phyloP scores from a whole-genome alignment of 78 protist genomes.

The Dictyostelium capitatum region DNA sequence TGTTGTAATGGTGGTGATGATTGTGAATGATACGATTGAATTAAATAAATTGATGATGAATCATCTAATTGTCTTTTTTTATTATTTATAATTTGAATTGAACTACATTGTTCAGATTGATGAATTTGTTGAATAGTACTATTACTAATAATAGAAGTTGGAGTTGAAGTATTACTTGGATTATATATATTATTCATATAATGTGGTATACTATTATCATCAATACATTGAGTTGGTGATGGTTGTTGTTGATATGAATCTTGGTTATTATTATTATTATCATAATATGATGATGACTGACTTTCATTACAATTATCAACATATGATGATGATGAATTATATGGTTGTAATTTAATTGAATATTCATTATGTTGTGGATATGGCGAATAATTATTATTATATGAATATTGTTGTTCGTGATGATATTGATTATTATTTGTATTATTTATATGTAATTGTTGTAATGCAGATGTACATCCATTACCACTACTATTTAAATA shows the following conservation, averaged over 20 bases:
- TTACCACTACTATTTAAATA: neutral
- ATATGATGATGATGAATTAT: neutral
- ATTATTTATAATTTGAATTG: neutral
- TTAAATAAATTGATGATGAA: neutral
- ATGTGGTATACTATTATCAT: no score
- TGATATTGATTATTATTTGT: neutral
- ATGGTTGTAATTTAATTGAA: neutral
- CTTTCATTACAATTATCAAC: no score
- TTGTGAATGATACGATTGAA: neutral
- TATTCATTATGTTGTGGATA: neutral
- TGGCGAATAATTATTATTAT: neutral
- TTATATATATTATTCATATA: no score
- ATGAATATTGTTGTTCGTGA: neutral
- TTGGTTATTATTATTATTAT: neutral
- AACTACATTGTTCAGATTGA: neutral
- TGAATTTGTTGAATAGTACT: neutral
- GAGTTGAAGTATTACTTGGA: no score
- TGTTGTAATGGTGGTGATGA: neutral
- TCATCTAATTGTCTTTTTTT: slow-evolving; percentile 14
- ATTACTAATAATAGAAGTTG: neutral
- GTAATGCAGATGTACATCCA: neutral
- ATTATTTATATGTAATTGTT: neutral
- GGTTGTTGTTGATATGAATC: slow-evolving; percentile 1
- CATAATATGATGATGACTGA: neutral
- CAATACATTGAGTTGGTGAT: neutral